A percentile compares a stretch with the other conserved stretches of the same genome.
Evolutionary conservation across 441 rosid genomes (phyloP).

Genomic region (Populus hybrid): DNA sequence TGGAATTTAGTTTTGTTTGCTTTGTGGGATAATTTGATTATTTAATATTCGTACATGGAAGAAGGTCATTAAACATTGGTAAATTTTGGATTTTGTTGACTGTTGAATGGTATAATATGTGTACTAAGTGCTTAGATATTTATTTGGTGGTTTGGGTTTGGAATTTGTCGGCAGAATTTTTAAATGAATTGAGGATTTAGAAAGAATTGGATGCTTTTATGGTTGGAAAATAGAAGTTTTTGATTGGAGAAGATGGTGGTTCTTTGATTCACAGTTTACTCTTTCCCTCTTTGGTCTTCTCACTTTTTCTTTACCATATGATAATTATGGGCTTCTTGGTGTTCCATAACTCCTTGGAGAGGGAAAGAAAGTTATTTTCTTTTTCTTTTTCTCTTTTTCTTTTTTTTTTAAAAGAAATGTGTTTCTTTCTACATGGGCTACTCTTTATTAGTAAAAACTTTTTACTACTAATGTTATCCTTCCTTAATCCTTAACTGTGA

Average conservation of each 20-base stretch:
- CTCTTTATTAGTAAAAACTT: not conserved
- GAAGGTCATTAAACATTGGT: not conserved
- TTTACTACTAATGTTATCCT: not conserved
- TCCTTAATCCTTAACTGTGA: not conserved
- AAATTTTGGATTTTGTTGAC: not conserved
- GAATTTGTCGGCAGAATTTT: slow-evolving; percentile 22
- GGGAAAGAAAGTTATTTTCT: not conserved
- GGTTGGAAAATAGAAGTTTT: slow-evolving; percentile 2
- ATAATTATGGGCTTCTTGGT: slow-evolving; percentile 7
- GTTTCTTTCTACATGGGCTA: not conserved
- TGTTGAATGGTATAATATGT: not conserved
- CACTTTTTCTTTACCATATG: slow-evolving; percentile 14
- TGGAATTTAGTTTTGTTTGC: not conserved
- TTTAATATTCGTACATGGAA: not conserved
- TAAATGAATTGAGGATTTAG: not conserved
- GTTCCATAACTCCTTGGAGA: not conserved
- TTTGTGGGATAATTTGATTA: slow-evolving; percentile 1
- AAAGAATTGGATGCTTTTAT: slow-evolving; percentile 17
- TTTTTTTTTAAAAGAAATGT: not conserved
- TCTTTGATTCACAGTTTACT: slow-evolving; percentile 31
- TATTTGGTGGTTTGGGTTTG: not conserved
- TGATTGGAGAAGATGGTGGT: slow-evolving; percentile 21
- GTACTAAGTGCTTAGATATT: not conserved
- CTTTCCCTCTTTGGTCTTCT: slow-evolving; percentile 1
- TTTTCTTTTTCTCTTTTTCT: not conserved